Conservation (phyloP, 2,329 filamentous ascomycete species). For the Fusarium sororula region DNA sequence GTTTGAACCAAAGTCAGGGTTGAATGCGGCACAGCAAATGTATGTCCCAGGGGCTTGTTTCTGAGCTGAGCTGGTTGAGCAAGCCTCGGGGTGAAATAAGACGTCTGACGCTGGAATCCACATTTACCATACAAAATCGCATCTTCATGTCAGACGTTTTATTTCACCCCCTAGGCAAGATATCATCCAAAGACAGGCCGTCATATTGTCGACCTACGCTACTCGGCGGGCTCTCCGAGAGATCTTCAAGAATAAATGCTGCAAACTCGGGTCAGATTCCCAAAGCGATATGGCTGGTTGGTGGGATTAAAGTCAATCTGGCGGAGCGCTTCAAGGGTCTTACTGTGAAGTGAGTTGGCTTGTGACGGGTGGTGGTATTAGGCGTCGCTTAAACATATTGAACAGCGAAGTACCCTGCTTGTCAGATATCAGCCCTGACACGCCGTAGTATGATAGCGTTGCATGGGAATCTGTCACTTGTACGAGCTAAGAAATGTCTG, state of each 20-base stretch:
- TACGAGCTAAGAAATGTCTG: conserved; percentile 29
- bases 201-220: neutral
- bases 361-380: neutral
- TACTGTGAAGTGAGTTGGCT: conserved; percentile 10
- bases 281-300: conserved; percentile 26
- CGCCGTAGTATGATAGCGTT: conserved; percentile 28
- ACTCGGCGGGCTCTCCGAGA: conserved; percentile 14
- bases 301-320: conserved; percentile 27
- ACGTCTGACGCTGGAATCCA: no score
- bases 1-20: neutral
- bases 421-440: conserved; percentile 23
- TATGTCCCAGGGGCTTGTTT: neutral
- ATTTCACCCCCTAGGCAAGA: no score
- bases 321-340: conserved; percentile 18
- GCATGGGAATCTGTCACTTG: conserved; percentile 40
- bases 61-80: conserved; percentile 10
- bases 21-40: conserved; percentile 20
- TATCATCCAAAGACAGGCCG: neutral
- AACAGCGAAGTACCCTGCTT: conserved; percentile 23
- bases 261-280: conserved; percentile 29
- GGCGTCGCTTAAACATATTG: conserved; percentile 23
- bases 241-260: conserved; percentile 22
- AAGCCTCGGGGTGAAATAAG: no score
- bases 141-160: no score
- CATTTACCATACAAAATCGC: no score